phyloP scores from a whole-genome alignment of 2,329 filamentous ascomycete species.

The Aspergillus chevalieri region DNA sequence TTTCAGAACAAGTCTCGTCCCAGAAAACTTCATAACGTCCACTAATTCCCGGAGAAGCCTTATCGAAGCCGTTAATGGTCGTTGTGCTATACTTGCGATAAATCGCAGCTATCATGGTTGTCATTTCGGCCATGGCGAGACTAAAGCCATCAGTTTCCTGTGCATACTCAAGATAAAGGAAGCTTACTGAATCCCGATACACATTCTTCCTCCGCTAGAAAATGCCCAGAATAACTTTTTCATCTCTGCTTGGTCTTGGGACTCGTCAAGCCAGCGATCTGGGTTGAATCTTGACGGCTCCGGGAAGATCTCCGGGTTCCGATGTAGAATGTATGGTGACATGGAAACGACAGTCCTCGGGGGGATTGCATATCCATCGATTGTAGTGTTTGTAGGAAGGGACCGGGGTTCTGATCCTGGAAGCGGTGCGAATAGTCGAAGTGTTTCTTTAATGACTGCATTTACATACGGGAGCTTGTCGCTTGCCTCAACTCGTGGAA shows the following conservation, averaged over 20 bases:
- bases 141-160: constrained; percentile 14
- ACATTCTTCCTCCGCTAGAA: constrained; percentile 38
- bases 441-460: constrained; percentile 47
- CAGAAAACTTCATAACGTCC: constrained; percentile 26
- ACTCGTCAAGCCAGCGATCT: constrained; percentile 23
- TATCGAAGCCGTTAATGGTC: constrained; percentile 15
- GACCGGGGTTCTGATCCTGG: constrained; percentile 46
- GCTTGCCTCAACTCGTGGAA: constrained; percentile 30
- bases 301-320: constrained; percentile 26
- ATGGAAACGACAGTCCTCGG: constrained; percentile 27
- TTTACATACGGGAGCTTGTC: constrained; percentile 42
- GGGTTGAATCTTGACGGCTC: constrained; percentile 25
- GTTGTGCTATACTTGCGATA: constrained; percentile 40
- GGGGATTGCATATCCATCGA: constrained; percentile 32
- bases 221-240: constrained; percentile 35
- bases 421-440: constrained; percentile 46
- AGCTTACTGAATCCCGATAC: constrained; percentile 32
- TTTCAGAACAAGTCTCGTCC: constrained; percentile 15
- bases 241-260: constrained; percentile 20
- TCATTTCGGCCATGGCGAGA: constrained; percentile 49
- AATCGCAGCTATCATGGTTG: constrained; percentile 40
- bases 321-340: constrained; percentile 28
- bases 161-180: no score
- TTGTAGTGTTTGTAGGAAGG: constrained; percentile 19
- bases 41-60: constrained; percentile 21